Evolutionary conservation across 202 grass and related monocot species (phyloP).

Genomic region (Zoysia matrella): DNA sequence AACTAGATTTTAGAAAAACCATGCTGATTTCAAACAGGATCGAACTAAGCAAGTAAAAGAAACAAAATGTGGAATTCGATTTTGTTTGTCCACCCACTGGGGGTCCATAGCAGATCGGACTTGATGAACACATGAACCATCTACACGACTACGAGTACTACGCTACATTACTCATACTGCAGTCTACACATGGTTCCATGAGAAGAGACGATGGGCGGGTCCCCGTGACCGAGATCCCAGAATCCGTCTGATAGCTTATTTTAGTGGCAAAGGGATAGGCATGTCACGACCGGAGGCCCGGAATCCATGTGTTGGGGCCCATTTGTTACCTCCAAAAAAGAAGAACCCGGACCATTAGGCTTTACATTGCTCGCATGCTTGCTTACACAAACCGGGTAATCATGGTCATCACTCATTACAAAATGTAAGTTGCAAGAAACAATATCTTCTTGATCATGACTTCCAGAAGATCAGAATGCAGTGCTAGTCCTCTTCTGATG

Average conservation of each 20-base stretch:
- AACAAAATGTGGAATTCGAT: neutral
- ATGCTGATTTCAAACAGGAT: no score
- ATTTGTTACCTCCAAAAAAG: neutral
- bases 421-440: neutral
- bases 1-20: no score
- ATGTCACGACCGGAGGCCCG: conserved; percentile 13
- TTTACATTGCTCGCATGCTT: neutral
- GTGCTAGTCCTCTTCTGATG: no score
- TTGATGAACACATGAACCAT: neutral
- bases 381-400: neutral
- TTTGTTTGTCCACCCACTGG: neutral
- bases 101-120: neutral
- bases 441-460: no score
- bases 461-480: no score
- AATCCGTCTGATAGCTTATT: conserved; percentile 28
- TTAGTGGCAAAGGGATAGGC: neutral
- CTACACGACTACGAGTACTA: no score
- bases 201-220: neutral
- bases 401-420: neutral
- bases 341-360: neutral
- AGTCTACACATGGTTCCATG: neutral
- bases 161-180: no score
- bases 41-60: neutral
- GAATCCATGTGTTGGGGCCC: neutral
- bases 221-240: conserved; percentile 29